Percentiles rank a stretch among this genome's conserved stretches.
These are phyloP conservation scores for Blastocystis sp. DNA, from an alignment of 352 stramenopile genomes.

Conservation along the genomic window DNA sequence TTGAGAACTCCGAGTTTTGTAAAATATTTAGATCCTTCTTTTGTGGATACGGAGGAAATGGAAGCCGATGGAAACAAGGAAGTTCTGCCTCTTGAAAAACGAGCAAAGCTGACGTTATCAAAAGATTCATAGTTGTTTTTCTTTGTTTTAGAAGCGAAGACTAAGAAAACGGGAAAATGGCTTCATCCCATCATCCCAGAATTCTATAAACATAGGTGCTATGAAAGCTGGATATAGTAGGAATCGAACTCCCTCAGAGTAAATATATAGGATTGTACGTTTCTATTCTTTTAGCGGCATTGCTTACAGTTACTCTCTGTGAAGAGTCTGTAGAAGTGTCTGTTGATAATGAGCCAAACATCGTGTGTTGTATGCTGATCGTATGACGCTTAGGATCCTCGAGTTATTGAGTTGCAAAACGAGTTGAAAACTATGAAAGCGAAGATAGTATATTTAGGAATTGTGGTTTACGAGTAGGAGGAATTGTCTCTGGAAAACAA, in stretches of 20 bases:
- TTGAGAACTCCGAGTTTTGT: background rate
- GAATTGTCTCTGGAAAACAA: background rate
- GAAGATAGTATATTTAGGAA: background rate
- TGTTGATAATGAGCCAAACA: background rate
- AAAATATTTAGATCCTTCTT: background rate
- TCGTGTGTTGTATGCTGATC: background rate
- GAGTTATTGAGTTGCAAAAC: background rate
- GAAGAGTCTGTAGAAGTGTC: conserved; percentile 4
- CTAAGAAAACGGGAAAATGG: background rate
- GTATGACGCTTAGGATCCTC: background rate
- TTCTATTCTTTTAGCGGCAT: background rate
- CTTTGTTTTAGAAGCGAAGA: background rate
- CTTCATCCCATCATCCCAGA: background rate
- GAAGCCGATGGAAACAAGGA: background rate
- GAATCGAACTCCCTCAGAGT: background rate
- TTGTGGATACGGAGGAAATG: background rate
- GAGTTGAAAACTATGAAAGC: background rate
- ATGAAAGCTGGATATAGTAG: conserved; percentile 44
- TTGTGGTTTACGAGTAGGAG: background rate
- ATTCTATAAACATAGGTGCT: background rate
- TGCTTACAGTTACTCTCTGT: background rate
- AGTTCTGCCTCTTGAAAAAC: conserved; percentile 26
- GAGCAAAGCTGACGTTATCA: background rate
- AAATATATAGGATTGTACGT: background rate
- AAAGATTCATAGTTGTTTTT: background rate